Evolutionary conservation across 768 basidiomycete species (phyloP).

Genomic region (Lyophyllum atratum): DNA sequence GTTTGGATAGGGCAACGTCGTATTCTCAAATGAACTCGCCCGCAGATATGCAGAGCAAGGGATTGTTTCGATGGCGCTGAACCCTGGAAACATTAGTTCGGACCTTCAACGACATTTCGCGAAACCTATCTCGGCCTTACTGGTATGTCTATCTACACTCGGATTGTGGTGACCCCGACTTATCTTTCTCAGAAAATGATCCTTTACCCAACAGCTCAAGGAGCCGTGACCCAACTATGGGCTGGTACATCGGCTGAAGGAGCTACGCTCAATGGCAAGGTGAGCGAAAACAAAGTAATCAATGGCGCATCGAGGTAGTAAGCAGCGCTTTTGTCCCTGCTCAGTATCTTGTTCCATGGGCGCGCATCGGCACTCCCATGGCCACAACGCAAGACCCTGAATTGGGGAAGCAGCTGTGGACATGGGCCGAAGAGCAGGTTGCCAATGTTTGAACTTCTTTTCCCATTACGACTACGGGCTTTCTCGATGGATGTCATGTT

Average conservation of each 20-base stretch:
- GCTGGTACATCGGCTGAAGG: constrained; percentile 48
- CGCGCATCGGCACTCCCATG: constrained; percentile 28
- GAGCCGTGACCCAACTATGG: constrained; percentile 51
- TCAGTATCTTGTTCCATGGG: constrained; percentile 47
- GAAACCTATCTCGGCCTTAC: constrained; percentile 3
- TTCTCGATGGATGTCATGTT: not conserved
- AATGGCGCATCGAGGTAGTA: not conserved
- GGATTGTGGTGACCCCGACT: not conserved
- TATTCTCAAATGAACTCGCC: constrained; percentile 41
- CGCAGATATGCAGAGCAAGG: constrained; percentile 42
- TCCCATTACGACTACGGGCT: not conserved
- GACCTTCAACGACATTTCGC: constrained; percentile 32
- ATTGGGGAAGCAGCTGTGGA: constrained; percentile 39
- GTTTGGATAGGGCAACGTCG: constrained; percentile 36
- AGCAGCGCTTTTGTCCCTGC: not conserved
- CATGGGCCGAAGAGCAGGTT: constrained; percentile 47
- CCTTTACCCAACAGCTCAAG: constrained; percentile 33
- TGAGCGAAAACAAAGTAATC: constrained; percentile 15
- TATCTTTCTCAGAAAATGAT: not conserved
- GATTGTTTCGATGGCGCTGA: constrained; percentile 41
- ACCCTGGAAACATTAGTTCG: constrained; percentile 45
- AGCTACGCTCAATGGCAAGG: constrained; percentile 46
- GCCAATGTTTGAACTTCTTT: constrained; percentile 9
- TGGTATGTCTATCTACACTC: constrained; percentile 12
- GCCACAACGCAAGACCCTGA: constrained; percentile 27